A percentile compares a stretch with the other conserved stretches of the same genome.
These are phyloP conservation scores for Candida coleopterorum DNA, from an alignment of 805 yeast species.

Conservation along the genomic window DNA sequence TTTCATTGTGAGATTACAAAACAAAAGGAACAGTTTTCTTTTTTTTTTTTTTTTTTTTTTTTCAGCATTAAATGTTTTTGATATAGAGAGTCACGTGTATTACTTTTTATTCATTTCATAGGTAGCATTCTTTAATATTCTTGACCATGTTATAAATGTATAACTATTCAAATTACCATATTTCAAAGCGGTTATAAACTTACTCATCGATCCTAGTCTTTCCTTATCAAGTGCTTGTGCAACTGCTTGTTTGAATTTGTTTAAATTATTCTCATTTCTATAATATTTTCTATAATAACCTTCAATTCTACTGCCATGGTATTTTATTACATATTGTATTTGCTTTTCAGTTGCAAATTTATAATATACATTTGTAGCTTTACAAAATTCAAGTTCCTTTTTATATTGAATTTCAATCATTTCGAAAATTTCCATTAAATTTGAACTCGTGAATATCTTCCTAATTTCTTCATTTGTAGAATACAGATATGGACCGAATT, in stretches of 20 bases:
- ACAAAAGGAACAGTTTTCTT: too few relatives aligned
- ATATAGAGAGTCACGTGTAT: neutral
- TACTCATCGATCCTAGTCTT: constrained; percentile 2
- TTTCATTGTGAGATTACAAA: too few relatives aligned
- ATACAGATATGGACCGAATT: neutral
- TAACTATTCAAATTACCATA: constrained; percentile 2
- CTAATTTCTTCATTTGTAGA: neutral
- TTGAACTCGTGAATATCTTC: constrained; percentile 1
- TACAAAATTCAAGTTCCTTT: neutral
- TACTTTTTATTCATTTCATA: neutral
- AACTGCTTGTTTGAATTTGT: neutral
- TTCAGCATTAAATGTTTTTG: too few relatives aligned
- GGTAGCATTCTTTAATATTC: neutral
- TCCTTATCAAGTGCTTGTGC: neutral
- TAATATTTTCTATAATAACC: neutral
- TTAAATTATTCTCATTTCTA: neutral
- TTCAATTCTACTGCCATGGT: neutral
- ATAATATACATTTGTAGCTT: neutral
- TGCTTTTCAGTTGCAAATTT: constrained; percentile 4
- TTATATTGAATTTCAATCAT: neutral
- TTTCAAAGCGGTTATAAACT: neutral
- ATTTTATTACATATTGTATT: neutral
- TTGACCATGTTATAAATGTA: constrained; percentile 1
- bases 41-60: too few relatives aligned
- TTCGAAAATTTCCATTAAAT: constrained; percentile 2